phyloP scores from a whole-genome alignment of 371 early-diverging fungal species.

The Capillidium rhysosporum region DNA sequence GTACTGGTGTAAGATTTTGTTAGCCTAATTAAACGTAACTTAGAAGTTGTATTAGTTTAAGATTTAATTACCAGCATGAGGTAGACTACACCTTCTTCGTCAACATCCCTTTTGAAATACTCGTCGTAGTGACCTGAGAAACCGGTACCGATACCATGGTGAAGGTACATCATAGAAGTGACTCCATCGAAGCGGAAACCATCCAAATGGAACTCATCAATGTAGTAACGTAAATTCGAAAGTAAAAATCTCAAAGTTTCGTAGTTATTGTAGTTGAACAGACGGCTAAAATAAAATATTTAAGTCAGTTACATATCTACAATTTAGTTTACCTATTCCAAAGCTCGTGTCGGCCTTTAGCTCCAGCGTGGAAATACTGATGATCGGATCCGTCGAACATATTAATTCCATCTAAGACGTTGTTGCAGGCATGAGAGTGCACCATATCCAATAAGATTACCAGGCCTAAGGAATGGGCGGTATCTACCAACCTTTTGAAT shows the following conservation, averaged over 20 bases:
- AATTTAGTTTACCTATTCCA: slow-evolving; percentile 58
- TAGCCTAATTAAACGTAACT: slow-evolving; percentile 39
- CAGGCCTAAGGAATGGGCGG: slow-evolving; percentile 79
- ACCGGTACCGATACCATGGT: slow-evolving; percentile 86
- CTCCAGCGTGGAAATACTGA: slow-evolving; percentile 85
- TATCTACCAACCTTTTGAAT: slow-evolving; percentile 69
- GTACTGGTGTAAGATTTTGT: slow-evolving; percentile 57
- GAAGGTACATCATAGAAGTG: slow-evolving; percentile 84
- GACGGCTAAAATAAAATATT: slow-evolving; percentile 19
- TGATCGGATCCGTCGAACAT: slow-evolving; percentile 89
- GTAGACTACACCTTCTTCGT: slow-evolving; percentile 72
- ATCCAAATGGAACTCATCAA: slow-evolving; percentile 76
- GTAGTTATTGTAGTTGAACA: slow-evolving; percentile 83
- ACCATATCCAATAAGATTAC: slow-evolving; percentile 85
- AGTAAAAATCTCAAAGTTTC: slow-evolving; percentile 83
- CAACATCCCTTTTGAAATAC: slow-evolving; percentile 72
- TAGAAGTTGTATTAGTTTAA: slow-evolving; percentile 7
- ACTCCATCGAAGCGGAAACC: slow-evolving; percentile 98
- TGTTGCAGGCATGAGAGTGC: slow-evolving; percentile 92
- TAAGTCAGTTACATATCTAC: neutral
- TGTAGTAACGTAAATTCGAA: slow-evolving; percentile 82
- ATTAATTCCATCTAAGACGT: slow-evolving; percentile 85
- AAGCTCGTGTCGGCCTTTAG: slow-evolving; percentile 66
- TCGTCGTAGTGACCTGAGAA: slow-evolving; percentile 86
- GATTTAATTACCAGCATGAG: slow-evolving; percentile 29